phyloP scores from a whole-genome alignment of 1,284 basidiomycete genomes.

The Wolfiporia cocos region DNA sequence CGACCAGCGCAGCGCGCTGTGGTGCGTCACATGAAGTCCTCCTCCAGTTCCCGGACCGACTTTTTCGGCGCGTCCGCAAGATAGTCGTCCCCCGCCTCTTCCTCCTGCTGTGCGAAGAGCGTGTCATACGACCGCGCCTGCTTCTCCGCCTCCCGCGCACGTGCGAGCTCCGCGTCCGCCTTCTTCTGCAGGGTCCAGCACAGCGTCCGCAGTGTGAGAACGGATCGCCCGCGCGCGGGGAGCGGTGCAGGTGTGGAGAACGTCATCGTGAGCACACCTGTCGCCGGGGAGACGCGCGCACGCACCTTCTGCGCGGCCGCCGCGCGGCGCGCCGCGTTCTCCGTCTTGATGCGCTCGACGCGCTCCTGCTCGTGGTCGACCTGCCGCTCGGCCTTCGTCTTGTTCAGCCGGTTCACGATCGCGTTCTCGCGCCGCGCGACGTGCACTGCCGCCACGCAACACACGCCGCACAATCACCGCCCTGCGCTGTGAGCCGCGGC shows the following conservation, averaged over 20 bases:
- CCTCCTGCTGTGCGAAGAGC: constrained; percentile 44
- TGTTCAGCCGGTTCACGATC: constrained; percentile 92
- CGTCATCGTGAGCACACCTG: not conserved
- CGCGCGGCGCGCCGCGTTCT: constrained; percentile 61
- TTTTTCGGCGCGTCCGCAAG: constrained; percentile 34
- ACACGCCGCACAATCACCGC: too few relatives aligned
- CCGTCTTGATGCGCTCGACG: constrained; percentile 76
- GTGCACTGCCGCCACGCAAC: too few relatives aligned
- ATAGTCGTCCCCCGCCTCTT: constrained; percentile 34
- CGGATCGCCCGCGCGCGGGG: too few relatives aligned
- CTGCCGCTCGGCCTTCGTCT: constrained; percentile 81
- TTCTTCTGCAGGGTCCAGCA: constrained; percentile 46
- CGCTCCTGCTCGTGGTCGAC: constrained; percentile 92
- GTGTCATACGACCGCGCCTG: constrained; percentile 72
- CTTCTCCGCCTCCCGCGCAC: constrained; percentile 68
- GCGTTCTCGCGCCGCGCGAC: constrained; percentile 79
- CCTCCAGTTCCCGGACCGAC: constrained; percentile 61
- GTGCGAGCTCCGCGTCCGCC: constrained; percentile 61
- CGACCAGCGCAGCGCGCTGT: too few relatives aligned
- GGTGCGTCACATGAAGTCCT: constrained; percentile 37
- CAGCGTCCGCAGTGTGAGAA: too few relatives aligned
- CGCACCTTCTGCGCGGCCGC: constrained; percentile 58
- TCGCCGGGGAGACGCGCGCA: too few relatives aligned
- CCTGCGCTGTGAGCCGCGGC: too few relatives aligned
- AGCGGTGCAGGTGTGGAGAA: not conserved